Conservation (phyloP, 371 early-diverging fungal genomes). For the Mucor circinelloides region DNA sequence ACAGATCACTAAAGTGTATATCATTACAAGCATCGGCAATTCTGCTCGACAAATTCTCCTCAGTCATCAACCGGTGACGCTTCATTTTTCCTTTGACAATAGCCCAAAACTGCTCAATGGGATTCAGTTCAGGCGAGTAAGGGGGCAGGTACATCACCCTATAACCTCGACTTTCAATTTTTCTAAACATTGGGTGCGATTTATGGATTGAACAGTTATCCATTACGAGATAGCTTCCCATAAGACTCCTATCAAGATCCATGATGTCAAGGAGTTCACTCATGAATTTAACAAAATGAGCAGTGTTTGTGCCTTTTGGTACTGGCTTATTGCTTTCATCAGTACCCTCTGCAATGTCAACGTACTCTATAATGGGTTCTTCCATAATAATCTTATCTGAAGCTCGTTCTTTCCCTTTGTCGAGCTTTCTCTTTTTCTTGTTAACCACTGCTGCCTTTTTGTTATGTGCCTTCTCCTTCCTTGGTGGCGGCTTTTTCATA, state of each 20-base stretch:
- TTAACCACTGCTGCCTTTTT: constrained; percentile 5
- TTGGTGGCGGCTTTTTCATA: constrained; percentile 9
- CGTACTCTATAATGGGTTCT: constrained; percentile 20
- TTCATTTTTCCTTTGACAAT: constrained; percentile 20
- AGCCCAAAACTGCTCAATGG: constrained; percentile 22
- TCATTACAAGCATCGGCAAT: constrained; percentile 11
- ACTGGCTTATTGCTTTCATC: constrained; percentile 11
- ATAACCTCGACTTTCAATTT: constrained; percentile 20
- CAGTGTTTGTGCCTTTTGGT: constrained; percentile 18
- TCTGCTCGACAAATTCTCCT: constrained; percentile 16
- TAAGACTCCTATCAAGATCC: constrained; percentile 19
- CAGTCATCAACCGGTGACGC: constrained; percentile 18
- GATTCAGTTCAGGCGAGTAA: constrained; percentile 23
- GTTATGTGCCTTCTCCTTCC: constrained; percentile 10
- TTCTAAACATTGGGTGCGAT: constrained; percentile 17
- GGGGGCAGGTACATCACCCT: constrained; percentile 22
- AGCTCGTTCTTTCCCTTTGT: constrained; percentile 18
- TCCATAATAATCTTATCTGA: constrained; percentile 15
- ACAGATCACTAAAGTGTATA: constrained; percentile 11
- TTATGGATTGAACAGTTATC: constrained; percentile 18
- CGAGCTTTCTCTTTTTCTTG: constrained; percentile 11
- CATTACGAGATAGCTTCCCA: constrained; percentile 14
- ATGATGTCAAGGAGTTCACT: constrained; percentile 18
- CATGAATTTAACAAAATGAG: constrained; percentile 17
- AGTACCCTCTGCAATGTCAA: constrained; percentile 10